Evolutionary conservation across 176 grass and related monocot species (phyloP), one percentile per base, ranked within the genome.

Genomic region (Avena sativa): DNA sequence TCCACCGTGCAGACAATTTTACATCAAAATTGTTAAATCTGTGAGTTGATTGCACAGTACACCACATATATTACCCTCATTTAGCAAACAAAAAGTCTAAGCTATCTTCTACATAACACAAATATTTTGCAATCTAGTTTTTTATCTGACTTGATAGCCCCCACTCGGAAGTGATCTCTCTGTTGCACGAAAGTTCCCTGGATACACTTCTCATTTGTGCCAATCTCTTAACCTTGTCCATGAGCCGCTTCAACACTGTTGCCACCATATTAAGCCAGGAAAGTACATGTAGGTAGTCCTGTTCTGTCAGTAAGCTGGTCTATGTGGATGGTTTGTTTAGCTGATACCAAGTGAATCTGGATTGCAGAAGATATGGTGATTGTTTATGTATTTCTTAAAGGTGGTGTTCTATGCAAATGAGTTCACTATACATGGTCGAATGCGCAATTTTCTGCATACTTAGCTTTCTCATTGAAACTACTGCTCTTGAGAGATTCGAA

Each of bases 401-500:
- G 61, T 51, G 47, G 9, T 81, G 60, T 66, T 65, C 30, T 81
- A 19, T 81, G 44, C 79, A 81, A 63, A 64, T 64, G 56, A 61
- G 34, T 5, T 80, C 58, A 47, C 9, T 80, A 30, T 65, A 80
- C 40, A 47, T 80, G 40, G 44, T 50, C 9, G 30, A 64, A 28
- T 49, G 61, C 2, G 25, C 61, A 81, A 51, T 67, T 67, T 67
- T 16, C 44, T 67, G 14, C 6, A 19, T 64, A 74, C 47, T 32
- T 52, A 72, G 30, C 40, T 4, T 59, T 21, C 38, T 50, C 12
- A 79, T 17, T 84, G 6, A 32, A 32, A 19, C 8, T 84, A 38
- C 8, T 82, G 36, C 14, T 40, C 67, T 64, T 53, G 50, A 74
- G 38, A 77, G 15, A 76, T 62, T 86, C 72, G 53, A 77, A 34